Evolutionary conservation across 164 flowering plant species (phyloP).

Genomic region (Paratinospora sagittata): DNA sequence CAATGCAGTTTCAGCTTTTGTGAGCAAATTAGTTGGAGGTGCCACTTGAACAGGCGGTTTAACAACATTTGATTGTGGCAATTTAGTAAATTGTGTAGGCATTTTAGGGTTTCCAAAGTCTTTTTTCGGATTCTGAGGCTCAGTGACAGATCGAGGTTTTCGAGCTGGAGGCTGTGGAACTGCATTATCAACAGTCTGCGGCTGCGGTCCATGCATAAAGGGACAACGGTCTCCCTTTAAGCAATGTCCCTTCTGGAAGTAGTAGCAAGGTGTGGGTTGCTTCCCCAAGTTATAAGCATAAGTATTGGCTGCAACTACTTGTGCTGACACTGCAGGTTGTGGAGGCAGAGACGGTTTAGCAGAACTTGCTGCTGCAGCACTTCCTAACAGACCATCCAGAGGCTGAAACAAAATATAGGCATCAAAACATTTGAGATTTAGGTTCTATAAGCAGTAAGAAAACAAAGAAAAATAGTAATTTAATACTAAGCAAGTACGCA

Average conservation of each 20-base stretch:
- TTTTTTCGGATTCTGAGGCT: slow-evolving; percentile 31
- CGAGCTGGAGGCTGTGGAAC: slow-evolving; percentile 23
- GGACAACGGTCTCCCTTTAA: slow-evolving; percentile 81
- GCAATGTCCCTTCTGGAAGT: slow-evolving; percentile 75
- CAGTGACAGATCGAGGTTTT: slow-evolving; percentile 26
- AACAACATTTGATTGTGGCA: slow-evolving; percentile 24
- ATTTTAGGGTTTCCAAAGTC: slow-evolving; percentile 31
- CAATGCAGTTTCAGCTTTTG: slow-evolving; percentile 21
- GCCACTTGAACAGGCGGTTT: slow-evolving; percentile 32
- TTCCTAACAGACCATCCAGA: slow-evolving; percentile 67
- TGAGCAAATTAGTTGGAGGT: slow-evolving; percentile 17
- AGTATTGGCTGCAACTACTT: slow-evolving; percentile 20
- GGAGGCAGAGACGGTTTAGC: slow-evolving; percentile 32
- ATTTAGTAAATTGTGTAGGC: slow-evolving; percentile 33
- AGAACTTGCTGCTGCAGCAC: slow-evolving; percentile 27
- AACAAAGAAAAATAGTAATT: neutral
- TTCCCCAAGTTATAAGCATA: slow-evolving; percentile 34
- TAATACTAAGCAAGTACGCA: neutral
- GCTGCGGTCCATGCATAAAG: slow-evolving; percentile 49
- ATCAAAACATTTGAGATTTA: neutral
- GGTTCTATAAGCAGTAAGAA: neutral
- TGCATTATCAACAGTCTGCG: slow-evolving; percentile 29
- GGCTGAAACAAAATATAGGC: slow-evolving; percentile 42
- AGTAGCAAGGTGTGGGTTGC: slow-evolving; percentile 64
- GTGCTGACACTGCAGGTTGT: slow-evolving; percentile 21